Percentiles rank a stretch among this genome's conserved stretches.
phyloP scores from a whole-genome alignment of 2,329 filamentous ascomycete genomes.

The Xylariaceae sp. region DNA sequence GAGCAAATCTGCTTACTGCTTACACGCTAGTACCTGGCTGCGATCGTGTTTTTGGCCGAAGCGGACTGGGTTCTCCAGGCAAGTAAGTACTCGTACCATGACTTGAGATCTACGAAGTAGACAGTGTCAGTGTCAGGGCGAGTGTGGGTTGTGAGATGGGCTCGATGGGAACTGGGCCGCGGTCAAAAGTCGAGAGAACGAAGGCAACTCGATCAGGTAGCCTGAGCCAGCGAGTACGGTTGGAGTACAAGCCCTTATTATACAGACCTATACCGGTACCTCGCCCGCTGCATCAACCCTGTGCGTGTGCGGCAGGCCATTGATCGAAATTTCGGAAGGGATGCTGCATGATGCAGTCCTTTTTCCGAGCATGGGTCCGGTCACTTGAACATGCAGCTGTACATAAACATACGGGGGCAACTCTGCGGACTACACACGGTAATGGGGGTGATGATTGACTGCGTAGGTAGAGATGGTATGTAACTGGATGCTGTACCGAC shows the following conservation, averaged over 20 bases:
- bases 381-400: slow-evolving; percentile 14
- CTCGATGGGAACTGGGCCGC: too few relatives aligned
- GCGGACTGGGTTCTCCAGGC: not conserved
- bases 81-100: too few relatives aligned
- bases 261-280: not conserved
- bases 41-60: not conserved
- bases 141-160: too few relatives aligned
- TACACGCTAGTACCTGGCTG: not conserved
- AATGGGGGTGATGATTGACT: not conserved
- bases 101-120: too few relatives aligned
- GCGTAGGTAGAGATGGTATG: too few relatives aligned
- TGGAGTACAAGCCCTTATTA: not conserved
- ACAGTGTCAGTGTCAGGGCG: too few relatives aligned
- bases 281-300: slow-evolving; percentile 4
- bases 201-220: not conserved
- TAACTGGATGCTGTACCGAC: too few relatives aligned
- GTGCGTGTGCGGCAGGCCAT: slow-evolving; percentile 10
- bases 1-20: slow-evolving; percentile 20
- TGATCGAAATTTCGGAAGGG: slow-evolving; percentile 22
- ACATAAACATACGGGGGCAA: not conserved
- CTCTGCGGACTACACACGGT: not conserved
- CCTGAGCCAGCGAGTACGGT: not conserved
- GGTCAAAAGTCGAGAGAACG: too few relatives aligned
- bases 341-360: slow-evolving; percentile 22
- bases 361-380: slow-evolving; percentile 20